phyloP scores from a whole-genome alignment of 768 basidiomycete genomes.

The Daedaleopsis nitida region DNA sequence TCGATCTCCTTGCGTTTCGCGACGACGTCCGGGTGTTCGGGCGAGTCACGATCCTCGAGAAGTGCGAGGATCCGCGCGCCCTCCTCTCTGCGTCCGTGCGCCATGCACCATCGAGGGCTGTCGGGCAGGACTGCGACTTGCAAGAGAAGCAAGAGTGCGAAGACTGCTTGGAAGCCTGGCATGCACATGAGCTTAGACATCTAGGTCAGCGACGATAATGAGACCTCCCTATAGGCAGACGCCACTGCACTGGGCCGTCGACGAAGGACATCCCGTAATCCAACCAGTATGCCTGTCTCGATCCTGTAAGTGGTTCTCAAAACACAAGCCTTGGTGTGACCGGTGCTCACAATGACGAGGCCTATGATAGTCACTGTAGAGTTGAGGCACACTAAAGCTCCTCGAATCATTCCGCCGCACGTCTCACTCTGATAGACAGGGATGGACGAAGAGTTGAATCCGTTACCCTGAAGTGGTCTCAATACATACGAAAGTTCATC shows the following conservation, averaged over 20 bases:
- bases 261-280: constrained; percentile 44
- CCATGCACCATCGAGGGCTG: constrained; percentile 44
- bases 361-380: constrained; percentile 43
- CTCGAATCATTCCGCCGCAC: constrained; percentile 38
- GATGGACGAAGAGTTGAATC: constrained; percentile 44
- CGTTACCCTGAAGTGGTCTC: constrained; percentile 35
- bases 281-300: constrained; percentile 39
- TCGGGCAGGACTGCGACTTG: constrained; percentile 40
- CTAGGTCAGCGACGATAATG: no score
- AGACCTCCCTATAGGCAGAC: constrained; percentile 24
- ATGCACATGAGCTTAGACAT: background rate
- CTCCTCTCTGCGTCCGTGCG: constrained; percentile 38
- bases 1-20: constrained; percentile 40
- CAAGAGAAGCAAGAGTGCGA: constrained; percentile 39
- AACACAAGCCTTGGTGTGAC: background rate
- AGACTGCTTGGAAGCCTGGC: constrained; percentile 41
- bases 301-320: background rate
- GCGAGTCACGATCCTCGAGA: constrained; percentile 34
- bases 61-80: constrained; percentile 38
- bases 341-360: constrained; percentile 37
- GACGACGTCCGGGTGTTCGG: constrained; percentile 38
- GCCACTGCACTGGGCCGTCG: constrained; percentile 28
- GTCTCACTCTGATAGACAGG: constrained; percentile 45
- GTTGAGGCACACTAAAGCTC: constrained; percentile 39
- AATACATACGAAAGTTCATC: background rate